These are phyloP conservation scores for Capsicum chinense DNA, from an alignment of 257 asterid genomes.

Conservation along the genomic window DNA sequence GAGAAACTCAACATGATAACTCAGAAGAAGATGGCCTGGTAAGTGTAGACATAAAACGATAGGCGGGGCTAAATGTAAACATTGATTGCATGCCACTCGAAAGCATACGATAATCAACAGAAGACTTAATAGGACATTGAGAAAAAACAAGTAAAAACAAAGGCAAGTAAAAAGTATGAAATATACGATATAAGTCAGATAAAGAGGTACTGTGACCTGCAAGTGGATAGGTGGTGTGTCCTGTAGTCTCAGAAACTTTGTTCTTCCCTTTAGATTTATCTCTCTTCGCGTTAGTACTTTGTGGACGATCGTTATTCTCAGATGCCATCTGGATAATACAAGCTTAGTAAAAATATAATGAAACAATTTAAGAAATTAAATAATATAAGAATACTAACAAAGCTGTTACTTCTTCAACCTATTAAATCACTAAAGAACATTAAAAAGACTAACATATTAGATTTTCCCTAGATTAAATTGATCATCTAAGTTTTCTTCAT, in stretches of 20 bases:
- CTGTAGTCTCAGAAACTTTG: background rate
- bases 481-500: background rate
- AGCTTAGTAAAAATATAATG: background rate
- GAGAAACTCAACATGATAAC: no score
- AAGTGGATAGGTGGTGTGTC: background rate
- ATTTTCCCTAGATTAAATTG: background rate
- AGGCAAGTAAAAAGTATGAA: no score
- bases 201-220: no score
- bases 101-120: no score
- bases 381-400: background rate
- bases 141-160: no score
- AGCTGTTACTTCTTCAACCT: background rate
- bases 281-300: background rate
- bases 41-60: no score
- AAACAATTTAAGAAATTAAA: background rate
- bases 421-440: background rate
- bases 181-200: no score
- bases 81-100: no score
- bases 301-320: background rate
- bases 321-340: background rate
- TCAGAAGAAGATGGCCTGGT: background rate
- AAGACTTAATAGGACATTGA: no score
- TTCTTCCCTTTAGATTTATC: background rate
- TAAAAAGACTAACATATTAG: background rate
- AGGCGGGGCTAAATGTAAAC: background rate